These are phyloP conservation scores for Colletotrichum lupini DNA, from an alignment of 2,329 filamentous ascomycete species.

Conservation along the genomic window DNA sequence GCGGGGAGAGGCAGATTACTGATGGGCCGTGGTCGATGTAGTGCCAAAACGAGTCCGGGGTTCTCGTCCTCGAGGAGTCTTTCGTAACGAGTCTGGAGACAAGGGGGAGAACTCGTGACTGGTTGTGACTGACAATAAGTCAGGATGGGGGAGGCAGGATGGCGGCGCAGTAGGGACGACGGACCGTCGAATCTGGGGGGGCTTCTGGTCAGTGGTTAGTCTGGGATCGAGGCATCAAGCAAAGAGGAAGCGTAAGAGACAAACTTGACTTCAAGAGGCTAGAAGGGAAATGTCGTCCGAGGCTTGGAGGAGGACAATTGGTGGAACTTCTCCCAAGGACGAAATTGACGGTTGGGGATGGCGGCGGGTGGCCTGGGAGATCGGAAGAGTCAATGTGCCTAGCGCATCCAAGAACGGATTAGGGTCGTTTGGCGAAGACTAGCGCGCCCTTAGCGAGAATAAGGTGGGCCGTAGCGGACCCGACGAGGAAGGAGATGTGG, in stretches of 20 bases:
- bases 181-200: conserved; percentile 30
- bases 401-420: background rate
- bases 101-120: background rate
- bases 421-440: background rate
- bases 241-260: background rate
- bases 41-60: background rate
- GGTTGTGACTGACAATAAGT: background rate
- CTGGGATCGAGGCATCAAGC: too few relatives aligned
- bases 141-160: background rate
- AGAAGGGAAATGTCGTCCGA: background rate
- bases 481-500: conserved; percentile 5
- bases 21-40: background rate
- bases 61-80: background rate
- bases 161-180: conserved; percentile 24
- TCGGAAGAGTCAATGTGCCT: conserved; percentile 12
- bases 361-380: background rate
- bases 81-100: background rate
- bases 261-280: conserved; percentile 21
- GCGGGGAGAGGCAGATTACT: background rate
- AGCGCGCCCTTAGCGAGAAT: background rate
- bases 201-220: background rate
- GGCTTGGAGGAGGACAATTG: conserved; percentile 11
- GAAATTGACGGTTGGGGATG: conserved; percentile 2
- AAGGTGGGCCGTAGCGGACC: background rate
- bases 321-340: conserved; percentile 26